Percentiles rank a stretch among this genome's conserved stretches.
Evolutionary conservation across 495 filamentous ascomycete species (phyloP).

Genomic region (Tuber umbilicatum): DNA sequence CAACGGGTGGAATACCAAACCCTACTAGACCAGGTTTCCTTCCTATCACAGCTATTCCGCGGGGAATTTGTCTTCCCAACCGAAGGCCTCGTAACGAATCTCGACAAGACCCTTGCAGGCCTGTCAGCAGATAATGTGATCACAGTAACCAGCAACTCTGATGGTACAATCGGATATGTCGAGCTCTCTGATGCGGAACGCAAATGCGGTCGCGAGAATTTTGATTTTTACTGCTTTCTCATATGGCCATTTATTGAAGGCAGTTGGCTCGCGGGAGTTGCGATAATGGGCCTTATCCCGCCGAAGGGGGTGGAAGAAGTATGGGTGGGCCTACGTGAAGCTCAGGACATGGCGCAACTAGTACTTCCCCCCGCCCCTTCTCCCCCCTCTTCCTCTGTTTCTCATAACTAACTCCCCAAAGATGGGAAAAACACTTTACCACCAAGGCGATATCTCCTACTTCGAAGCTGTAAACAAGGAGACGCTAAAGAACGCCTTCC

Average conservation of each 20-base stretch:
- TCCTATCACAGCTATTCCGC: constrained; percentile 87
- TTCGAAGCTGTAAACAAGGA: constrained; percentile 98
- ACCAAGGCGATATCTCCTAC: constrained; percentile 92
- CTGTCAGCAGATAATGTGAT: constrained; percentile 80
- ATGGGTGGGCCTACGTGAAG: constrained; percentile 71
- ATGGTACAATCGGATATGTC: constrained; percentile 55
- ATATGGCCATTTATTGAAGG: constrained; percentile 98
- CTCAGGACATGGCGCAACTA: constrained; percentile 75
- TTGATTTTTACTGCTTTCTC: constrained; percentile 95
- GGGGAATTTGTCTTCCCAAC: constrained; percentile 95
- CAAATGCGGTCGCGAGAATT: constrained; percentile 76
- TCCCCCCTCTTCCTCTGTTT: not conserved
- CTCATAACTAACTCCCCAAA: constrained; percentile 43
- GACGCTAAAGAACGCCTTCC: constrained; percentile 84
- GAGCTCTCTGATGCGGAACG: constrained; percentile 73
- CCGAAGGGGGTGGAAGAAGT: constrained; percentile 56
- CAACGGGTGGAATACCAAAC: constrained; percentile 70
- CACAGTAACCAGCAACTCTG: constrained; percentile 48
- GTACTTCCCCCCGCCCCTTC: constrained; percentile 46
- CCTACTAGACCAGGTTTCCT: constrained; percentile 68
- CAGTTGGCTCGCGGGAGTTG: constrained; percentile 80
- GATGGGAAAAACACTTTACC: constrained; percentile 94
- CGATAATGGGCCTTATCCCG: constrained; percentile 76
- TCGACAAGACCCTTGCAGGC: constrained; percentile 67
- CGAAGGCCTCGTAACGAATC: constrained; percentile 68